phyloP scores from a whole-genome alignment of 305 asterid species.

The Fraxinus greggii region DNA sequence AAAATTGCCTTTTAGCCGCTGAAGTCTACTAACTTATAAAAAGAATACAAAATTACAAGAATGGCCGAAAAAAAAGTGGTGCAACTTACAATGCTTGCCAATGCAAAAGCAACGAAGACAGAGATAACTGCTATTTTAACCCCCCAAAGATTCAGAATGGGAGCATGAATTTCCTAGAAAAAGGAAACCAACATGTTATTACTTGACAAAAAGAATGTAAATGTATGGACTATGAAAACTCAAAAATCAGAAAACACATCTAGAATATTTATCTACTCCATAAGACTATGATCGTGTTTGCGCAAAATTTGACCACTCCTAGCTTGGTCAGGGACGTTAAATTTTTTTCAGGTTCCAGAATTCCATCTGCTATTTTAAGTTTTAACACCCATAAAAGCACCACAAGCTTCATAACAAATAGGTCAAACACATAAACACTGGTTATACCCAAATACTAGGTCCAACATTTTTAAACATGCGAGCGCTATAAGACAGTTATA shows the following conservation, averaged over 20 bases:
- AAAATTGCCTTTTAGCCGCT: slow-evolving; percentile 8
- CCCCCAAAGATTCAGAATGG: slow-evolving; percentile 75
- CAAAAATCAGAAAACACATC: not conserved
- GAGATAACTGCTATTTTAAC: slow-evolving; percentile 76
- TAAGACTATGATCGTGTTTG: not conserved
- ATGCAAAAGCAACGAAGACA: slow-evolving; percentile 69
- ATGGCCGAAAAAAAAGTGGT: slow-evolving; percentile 2
- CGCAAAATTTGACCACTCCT: not conserved
- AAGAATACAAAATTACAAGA: slow-evolving; percentile 1
- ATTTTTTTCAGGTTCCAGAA: not conserved
- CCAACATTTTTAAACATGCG: not conserved
- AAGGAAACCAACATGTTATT: slow-evolving; percentile 8
- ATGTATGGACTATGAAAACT: not conserved
- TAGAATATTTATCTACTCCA: not conserved
- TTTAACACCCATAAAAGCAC: not conserved
- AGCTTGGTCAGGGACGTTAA: not conserved
- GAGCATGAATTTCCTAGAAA: slow-evolving; percentile 84
- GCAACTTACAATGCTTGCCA: slow-evolving; percentile 91
- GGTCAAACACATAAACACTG: not conserved
- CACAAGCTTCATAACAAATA: not conserved
- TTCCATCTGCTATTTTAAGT: not conserved
- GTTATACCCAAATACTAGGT: not conserved
- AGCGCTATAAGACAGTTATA: not conserved
- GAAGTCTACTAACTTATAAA: slow-evolving; percentile 6
- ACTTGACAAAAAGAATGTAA: not conserved